These are phyloP conservation scores for Camelina sativa DNA, from an alignment of 345 rosid genomes.

Conservation along the genomic window DNA sequence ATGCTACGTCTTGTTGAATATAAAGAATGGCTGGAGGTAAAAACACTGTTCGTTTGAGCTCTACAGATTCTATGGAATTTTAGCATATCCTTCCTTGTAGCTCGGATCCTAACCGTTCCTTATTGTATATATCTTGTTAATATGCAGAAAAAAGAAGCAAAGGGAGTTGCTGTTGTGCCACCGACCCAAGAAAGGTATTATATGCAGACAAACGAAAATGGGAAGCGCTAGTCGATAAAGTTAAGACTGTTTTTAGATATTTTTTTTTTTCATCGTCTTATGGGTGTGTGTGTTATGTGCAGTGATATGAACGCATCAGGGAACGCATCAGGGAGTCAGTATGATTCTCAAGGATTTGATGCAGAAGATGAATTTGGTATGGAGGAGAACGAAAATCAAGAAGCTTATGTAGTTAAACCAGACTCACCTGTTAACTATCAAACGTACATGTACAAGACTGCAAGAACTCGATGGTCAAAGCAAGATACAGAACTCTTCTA, in stretches of 20 bases:
- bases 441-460: conserved; percentile 68
- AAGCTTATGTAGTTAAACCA: conserved; percentile 22
- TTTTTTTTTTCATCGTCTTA: background rate
- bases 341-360: conserved; percentile 48
- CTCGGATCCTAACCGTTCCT: conserved; percentile 11
- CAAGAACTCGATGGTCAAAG: conserved; percentile 75
- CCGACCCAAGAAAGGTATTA: conserved; percentile 57
- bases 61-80: background rate
- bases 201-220: background rate
- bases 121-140: background rate
- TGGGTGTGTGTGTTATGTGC: conserved; percentile 38
- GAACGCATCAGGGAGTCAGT: conserved; percentile 44
- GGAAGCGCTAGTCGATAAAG: background rate
- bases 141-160: conserved; percentile 69
- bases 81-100: background rate
- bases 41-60: conserved; percentile 18
- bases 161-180: conserved; percentile 37
- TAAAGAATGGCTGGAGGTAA: conserved; percentile 69
- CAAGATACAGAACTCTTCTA: conserved; percentile 81
- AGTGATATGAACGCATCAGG: conserved; percentile 46
- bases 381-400: conserved; percentile 32
- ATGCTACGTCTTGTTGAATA: conserved; percentile 70
- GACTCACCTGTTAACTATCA: conserved; percentile 62
- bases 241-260: background rate
- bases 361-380: conserved; percentile 46